These are phyloP conservation scores for Cydonia oblonga DNA, from an alignment of 331 rosid species.

Conservation along the genomic window DNA sequence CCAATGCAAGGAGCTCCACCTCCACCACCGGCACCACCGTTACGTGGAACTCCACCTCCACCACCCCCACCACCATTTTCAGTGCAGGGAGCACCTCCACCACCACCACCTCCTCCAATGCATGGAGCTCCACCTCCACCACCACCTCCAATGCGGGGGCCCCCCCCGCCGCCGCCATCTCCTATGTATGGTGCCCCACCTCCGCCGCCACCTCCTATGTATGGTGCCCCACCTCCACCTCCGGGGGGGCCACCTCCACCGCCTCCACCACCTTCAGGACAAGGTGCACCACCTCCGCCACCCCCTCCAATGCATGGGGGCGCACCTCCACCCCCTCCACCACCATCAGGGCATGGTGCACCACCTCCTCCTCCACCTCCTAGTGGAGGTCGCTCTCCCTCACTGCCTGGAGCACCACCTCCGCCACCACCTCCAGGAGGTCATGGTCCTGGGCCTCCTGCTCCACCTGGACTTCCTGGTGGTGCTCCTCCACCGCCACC, in stretches of 20 bases:
- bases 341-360: constrained; percentile 27
- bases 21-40: constrained; percentile 12
- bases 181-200: constrained; percentile 32
- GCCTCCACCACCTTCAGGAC: constrained; percentile 47
- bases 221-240: no score
- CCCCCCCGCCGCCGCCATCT: constrained; percentile 41
- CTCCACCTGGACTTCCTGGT: constrained; percentile 65
- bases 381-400: constrained; percentile 16
- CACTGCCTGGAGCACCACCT: constrained; percentile 26
- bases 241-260: constrained; percentile 40
- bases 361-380: constrained; percentile 41
- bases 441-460: constrained; percentile 37
- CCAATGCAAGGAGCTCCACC: constrained; percentile 23
- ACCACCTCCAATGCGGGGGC: constrained; percentile 5
- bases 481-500: constrained; percentile 74
- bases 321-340: constrained; percentile 23
- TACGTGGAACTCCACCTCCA: constrained; percentile 2
- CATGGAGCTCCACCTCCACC: constrained; percentile 18
- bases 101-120: constrained; percentile 14
- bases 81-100: constrained; percentile 15
- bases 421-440: constrained; percentile 53
- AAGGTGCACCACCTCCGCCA: constrained; percentile 9
- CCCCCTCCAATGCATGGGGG: constrained; percentile 24
- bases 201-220: constrained; percentile 12
- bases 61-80: constrained; percentile 15